These are phyloP conservation scores for Aspergillus saccharolyticus DNA, from an alignment of 495 filamentous ascomycete species.

Conservation along the genomic window DNA sequence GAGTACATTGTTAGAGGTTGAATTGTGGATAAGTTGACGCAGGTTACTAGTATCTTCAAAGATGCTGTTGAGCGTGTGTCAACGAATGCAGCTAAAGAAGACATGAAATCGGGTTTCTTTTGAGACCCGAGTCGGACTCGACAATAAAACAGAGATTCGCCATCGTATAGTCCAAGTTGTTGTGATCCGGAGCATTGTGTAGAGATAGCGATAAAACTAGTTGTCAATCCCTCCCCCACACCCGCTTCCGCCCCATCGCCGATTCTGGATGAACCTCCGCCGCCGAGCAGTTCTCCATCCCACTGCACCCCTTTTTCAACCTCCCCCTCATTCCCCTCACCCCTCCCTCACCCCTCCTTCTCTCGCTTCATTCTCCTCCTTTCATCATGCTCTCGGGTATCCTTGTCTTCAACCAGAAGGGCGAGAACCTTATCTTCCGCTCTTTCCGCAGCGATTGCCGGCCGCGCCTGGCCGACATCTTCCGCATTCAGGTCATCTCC, in stretches of 20 bases:
- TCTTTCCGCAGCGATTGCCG: slow-evolving; percentile 97
- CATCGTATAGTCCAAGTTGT: too few species aligned
- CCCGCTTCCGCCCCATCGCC: not conserved
- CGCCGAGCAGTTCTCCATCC: not conserved
- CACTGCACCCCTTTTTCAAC: slow-evolving; percentile 9
- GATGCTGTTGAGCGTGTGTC: not conserved
- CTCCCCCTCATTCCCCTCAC: slow-evolving; percentile 17
- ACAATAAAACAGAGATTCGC: too few species aligned
- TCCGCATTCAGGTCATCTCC: slow-evolving; percentile 99
- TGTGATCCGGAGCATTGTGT: too few species aligned
- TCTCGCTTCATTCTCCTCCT: slow-evolving; percentile 12
- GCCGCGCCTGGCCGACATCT: slow-evolving; percentile 94
- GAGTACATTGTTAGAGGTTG: not conserved
- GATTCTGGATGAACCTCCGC: not conserved
- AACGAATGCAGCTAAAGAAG: not conserved
- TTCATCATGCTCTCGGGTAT: slow-evolving; percentile 88
- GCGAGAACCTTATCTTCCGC: slow-evolving; percentile 98
- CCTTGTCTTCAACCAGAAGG: slow-evolving; percentile 98
- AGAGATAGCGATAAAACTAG: too few species aligned
- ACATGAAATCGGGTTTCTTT: not conserved
- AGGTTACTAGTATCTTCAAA: not conserved
- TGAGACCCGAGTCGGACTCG: too few species aligned
- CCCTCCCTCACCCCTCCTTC: slow-evolving; percentile 12
- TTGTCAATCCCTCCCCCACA: not conserved
- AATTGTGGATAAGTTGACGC: not conserved